Base-by-base conservation (phyloP, 805 yeast species). In the Barnettozyma populi region DNA sequence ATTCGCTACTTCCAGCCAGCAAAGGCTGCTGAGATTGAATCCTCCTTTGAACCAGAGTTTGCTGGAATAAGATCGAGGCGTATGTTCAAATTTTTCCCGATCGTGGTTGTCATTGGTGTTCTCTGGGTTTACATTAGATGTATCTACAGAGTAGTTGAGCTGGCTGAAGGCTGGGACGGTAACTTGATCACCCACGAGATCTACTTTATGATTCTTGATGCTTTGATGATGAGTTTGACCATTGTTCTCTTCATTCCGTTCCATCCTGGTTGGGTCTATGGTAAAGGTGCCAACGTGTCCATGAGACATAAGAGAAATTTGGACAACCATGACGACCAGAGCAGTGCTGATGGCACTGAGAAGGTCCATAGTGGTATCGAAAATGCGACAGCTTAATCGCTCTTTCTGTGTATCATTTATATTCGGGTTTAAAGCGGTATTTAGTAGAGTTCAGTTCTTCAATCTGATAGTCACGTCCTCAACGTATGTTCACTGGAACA, bases 81-180 rank as follows among this genome's bases (percentile, higher is more conserved):
- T 13, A 20, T 62, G 2, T 79, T 80, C 59, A 57, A 63, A 10
- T 67, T 59, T 42, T 75, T 74, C 53, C 78, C 82, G 1, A 20
- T 69, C 8, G 74, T 70, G 0, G 59, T 82, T 16, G 56, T 77
- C 1, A n/a, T 65, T 4, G 69, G 84, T 1, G 79, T 80, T 4
- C 20, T 76, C 3, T 72, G 79, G 38, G 72, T 88, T 21, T 82
- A 76, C 52, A 69, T 78, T 25, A 75, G 96, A 59, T 84, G 90
- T 54, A 69, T 82, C 37, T 88, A 86, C 65, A 76, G 96, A 60
- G 73, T 86, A 27, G 73, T 78, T 35, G 96, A 89, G 64, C 70
- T 89, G 49, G 64, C 80, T 2, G 79, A 81, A 58, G 92, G 90
- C 13, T 86, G 90, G 84, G 50, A 59, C 7, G 92, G 95, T 1